Base-by-base conservation (phyloP, 306 rosid species). In the Pterocarpus santalinus region DNA sequence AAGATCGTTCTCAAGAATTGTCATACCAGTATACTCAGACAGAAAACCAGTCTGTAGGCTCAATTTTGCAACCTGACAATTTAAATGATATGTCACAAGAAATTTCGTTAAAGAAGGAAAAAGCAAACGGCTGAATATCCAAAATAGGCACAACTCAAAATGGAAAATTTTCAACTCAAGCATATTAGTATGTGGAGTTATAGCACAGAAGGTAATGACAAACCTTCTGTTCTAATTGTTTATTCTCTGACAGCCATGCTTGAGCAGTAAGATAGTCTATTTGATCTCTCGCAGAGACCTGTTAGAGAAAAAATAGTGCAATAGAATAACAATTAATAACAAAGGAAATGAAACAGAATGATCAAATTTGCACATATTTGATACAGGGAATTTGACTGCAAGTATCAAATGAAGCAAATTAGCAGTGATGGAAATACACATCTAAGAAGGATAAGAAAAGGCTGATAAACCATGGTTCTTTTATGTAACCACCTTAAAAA, bases 271-370 rank as follows among this genome's bases (percentile, higher is more conserved):
- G 88, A 76, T 65, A 84, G 14, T 86, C 94, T 39, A 92, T 90
- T 76, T 92, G 95, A 65, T 84, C 92, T 82, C 90, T 89, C 46
- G 90, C 90, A 87, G 69, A 81, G 47, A 92, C 49, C 98, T 94
- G 89, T 73, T 17, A 35, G 65, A 77, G 78, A 80, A 73, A 74
- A 77, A 47, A 41, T 41, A 62, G 52, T 11, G 61, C 63, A 55
- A 58, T 28, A 43, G 57, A 41, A 46, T 65, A 73, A 73, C 15
- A 55, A 16, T 36, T 57, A 22, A n/a, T 8, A 58, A 44, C 41
- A 52, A 75, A 80, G 35, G 17, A 55, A 38, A 41, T 7, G 33
- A 65, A 52, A 72, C 10, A 56, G 34, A 55, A 38, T 7, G 43
- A 68, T 5, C 13, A 58, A 32, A 5, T 16, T 32, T 80, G 67